Percentiles rank a stretch among this genome's conserved stretches.
phyloP scores from a whole-genome alignment of 2,329 filamentous ascomycete species.

The Colletotrichum spaethianum region DNA sequence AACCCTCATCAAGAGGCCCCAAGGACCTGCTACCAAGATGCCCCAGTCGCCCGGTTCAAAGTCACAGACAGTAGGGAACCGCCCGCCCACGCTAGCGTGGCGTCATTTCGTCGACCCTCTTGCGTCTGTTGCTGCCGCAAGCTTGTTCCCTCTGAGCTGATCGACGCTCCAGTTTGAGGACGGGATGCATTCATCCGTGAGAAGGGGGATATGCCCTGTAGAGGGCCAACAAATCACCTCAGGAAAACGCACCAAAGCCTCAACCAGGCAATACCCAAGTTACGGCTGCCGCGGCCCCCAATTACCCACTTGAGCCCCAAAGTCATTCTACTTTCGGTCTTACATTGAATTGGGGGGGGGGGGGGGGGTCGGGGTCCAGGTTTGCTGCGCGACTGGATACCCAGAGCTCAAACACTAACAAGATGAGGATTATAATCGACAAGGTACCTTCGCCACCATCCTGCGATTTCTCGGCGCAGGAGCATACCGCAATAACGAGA shows the following conservation, averaged over 20 bases:
- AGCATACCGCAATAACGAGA: neutral
- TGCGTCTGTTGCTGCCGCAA: conserved; percentile 30
- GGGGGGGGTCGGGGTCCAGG: too few relatives aligned
- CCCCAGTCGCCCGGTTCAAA: neutral
- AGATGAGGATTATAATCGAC: neutral
- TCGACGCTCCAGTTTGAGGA: conserved; percentile 17
- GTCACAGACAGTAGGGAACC: neutral
- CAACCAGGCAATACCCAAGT: conserved; percentile 7
- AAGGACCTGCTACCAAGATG: conserved; percentile 3
- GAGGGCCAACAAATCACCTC: neutral
- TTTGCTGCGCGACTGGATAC: conserved; percentile 13
- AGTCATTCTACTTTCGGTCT: conserved; percentile 14
- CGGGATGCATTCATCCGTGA: conserved; percentile 30
- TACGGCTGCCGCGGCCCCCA: conserved; percentile 23
- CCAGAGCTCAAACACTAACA: neutral
- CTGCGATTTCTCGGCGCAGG: neutral
- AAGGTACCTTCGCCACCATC: conserved; percentile 8
- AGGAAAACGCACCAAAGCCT: conserved; percentile 13
- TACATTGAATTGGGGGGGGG: neutral
- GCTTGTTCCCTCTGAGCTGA: conserved; percentile 19
- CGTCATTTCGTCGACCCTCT: neutral
- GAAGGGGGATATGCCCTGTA: conserved; percentile 25
- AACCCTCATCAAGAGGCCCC: neutral
- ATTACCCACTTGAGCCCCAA: conserved; percentile 18
- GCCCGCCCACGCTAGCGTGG: neutral